Evolutionary conservation across 768 basidiomycete genomes (phyloP).

Genomic region (Suillus sp.): DNA sequence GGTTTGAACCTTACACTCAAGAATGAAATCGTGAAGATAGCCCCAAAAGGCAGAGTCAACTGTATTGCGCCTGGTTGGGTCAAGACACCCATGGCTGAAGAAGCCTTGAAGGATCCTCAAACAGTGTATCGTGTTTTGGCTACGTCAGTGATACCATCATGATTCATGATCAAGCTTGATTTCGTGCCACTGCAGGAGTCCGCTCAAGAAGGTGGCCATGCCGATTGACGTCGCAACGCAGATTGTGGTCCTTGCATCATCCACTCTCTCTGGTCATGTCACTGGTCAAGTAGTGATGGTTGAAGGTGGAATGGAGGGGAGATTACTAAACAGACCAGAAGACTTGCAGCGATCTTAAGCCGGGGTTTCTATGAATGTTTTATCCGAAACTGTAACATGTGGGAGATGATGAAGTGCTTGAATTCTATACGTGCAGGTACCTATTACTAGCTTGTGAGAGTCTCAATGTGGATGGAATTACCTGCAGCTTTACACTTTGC

Average conservation of each 20-base stretch:
- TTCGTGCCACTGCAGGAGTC: conserved; percentile 46
- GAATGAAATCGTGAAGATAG: conserved; percentile 80
- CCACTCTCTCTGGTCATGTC: conserved; percentile 68
- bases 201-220: conserved; percentile 67
- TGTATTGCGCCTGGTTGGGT: conserved; percentile 71
- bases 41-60: conserved; percentile 71
- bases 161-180: background rate
- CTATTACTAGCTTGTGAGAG: background rate
- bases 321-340: conserved; percentile 44
- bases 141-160: conserved; percentile 48
- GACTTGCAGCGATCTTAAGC: conserved; percentile 27
- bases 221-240: conserved; percentile 68
- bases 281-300: conserved; percentile 72
- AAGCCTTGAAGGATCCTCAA: conserved; percentile 54
- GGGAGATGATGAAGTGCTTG: background rate
- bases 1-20: conserved; percentile 69
- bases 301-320: conserved; percentile 79
- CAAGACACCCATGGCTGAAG: conserved; percentile 62
- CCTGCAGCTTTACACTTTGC: background rate
- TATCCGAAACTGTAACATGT: background rate
- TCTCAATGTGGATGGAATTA: background rate
- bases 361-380: background rate
- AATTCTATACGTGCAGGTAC: background rate
- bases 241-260: conserved; percentile 61
- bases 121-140: conserved; percentile 62